A percentile compares a stretch with the other conserved stretches of the same genome.
phyloP scores from a whole-genome alignment of 1,139 yeast genomes.

The Yarrowia galli region DNA sequence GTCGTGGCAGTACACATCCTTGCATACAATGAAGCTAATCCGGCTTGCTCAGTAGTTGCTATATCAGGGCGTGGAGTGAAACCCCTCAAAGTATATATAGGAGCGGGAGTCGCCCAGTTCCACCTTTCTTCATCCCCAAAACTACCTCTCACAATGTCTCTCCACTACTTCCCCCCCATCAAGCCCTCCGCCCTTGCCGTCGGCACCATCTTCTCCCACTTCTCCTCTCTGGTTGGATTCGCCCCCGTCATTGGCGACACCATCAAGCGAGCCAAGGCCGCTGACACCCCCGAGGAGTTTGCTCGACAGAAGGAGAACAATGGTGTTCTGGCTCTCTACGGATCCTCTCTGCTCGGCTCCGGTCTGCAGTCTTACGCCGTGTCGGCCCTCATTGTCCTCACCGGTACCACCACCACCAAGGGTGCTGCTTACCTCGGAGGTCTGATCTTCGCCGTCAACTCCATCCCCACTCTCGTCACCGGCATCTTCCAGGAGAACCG shows the following conservation, averaged over 20 bases:
- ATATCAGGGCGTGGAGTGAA: slow-evolving; percentile 10
- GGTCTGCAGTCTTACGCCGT: slow-evolving; percentile 55
- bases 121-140: not conserved
- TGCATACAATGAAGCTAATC: slow-evolving; percentile 10
- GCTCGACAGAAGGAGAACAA: slow-evolving; percentile 52
- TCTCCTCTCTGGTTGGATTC: slow-evolving; percentile 50
- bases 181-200: slow-evolving; percentile 52
- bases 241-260: slow-evolving; percentile 55
- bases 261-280: slow-evolving; percentile 51
- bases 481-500: slow-evolving; percentile 51
- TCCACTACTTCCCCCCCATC: slow-evolving; percentile 43
- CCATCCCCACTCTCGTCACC: slow-evolving; percentile 52
- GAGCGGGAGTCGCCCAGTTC: not conserved
- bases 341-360: slow-evolving; percentile 51
- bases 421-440: slow-evolving; percentile 55
- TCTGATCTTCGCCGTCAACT: slow-evolving; percentile 52
- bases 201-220: slow-evolving; percentile 54
- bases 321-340: slow-evolving; percentile 51
- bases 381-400: slow-evolving; percentile 52
- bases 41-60: slow-evolving; percentile 18
- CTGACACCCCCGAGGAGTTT: slow-evolving; percentile 51
- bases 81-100: slow-evolving; percentile 40
- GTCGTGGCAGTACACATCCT: not conserved
- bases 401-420: slow-evolving; percentile 53
- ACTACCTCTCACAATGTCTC: slow-evolving; percentile 37